Evolutionary conservation across 495 filamentous ascomycete genomes (phyloP).

Genomic region (Immersiella caudata): DNA sequence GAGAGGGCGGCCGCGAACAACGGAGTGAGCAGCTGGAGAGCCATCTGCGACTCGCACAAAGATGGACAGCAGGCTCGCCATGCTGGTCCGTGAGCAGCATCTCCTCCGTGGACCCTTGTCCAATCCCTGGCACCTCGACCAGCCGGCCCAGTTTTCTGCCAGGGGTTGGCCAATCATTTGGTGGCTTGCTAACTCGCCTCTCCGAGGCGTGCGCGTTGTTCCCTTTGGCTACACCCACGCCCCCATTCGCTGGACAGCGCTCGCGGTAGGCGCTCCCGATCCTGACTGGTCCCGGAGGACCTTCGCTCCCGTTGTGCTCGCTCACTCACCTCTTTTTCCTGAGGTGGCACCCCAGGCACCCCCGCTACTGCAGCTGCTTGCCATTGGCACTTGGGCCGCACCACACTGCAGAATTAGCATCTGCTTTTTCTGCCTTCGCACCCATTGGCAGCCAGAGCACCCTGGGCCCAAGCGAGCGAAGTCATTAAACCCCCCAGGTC

Average conservation of each 20-base stretch:
- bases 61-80: conserved; percentile 5
- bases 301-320: conserved; percentile 13
- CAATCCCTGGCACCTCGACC: conserved; percentile 15
- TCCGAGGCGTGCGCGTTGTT: conserved; percentile 7
- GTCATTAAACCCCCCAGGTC: conserved; percentile 45
- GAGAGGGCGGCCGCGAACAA: not conserved
- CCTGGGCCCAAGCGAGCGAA: conserved; percentile 30
- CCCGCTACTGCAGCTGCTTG: conserved; percentile 30
- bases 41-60: conserved; percentile 16
- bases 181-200: conserved; percentile 11
- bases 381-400: conserved; percentile 24
- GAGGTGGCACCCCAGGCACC: conserved; percentile 24
- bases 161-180: conserved; percentile 23
- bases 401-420: conserved; percentile 28
- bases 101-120: conserved; percentile 16
- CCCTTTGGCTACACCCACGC: conserved; percentile 14
- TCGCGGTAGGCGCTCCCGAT: conserved; percentile 24
- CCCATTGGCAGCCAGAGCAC: conserved; percentile 24
- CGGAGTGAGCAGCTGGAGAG: conserved; percentile 8
- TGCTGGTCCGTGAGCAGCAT: conserved; percentile 17
- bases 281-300: conserved; percentile 18
- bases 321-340: conserved; percentile 12
- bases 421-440: conserved; percentile 21
- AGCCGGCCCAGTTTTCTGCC: conserved; percentile 20
- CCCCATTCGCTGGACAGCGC: conserved; percentile 10